Base-by-base conservation (phyloP, 306 rosid genomes). In the Arachis hypogaea region DNA sequence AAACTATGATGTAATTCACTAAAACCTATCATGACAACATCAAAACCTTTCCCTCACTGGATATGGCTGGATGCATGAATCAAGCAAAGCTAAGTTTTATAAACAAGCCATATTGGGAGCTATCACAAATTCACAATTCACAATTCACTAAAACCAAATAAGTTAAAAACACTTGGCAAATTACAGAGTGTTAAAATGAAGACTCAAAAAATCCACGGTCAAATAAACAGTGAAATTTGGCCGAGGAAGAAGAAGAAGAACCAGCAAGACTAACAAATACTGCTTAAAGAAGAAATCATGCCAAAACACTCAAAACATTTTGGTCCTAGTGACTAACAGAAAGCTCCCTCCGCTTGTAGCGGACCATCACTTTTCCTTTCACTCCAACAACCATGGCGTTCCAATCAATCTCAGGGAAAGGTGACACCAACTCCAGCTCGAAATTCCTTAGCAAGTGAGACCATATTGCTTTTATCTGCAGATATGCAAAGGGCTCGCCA, bases 361-460 rank as follows among this genome's bases (percentile, higher is more conserved):
- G 90, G 33, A 92, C 97, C 98, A 94, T 92, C 43, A 89, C 97
- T 80, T 89, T 83, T 36, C 97, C 98, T 70, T 94, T 94, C 61
- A 94, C 98, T 51, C 98, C 98, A 0, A 94, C 98, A 68, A 94
- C 97, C 98, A 94, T 94, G 83, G 98, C 98, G 79, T 94, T 91
- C 98, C 97, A 94, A 74, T 91, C 98, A 8, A 82, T 89, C 83
- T 94, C 96, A 3, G 98, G 98, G 69, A 94, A 94, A 12, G 96
- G 96, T 33, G 97, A 94, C 7, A 88, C 51, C 64, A 89, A 84
- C 80, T 94, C 98, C 68, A 94, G 72, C 63, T 94, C 98, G 64
- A 94, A 94, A 72, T 94, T 94, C 83, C 98, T 94, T 64, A 94
- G 92, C 83, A 94, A 83, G 64, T 89, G 96, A 81, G 89, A 84